Evolutionary conservation across 2,329 filamentous ascomycete species (phyloP), one percentile per base, ranked within the genome.

Genomic region (Trichoderma polysporum): DNA sequence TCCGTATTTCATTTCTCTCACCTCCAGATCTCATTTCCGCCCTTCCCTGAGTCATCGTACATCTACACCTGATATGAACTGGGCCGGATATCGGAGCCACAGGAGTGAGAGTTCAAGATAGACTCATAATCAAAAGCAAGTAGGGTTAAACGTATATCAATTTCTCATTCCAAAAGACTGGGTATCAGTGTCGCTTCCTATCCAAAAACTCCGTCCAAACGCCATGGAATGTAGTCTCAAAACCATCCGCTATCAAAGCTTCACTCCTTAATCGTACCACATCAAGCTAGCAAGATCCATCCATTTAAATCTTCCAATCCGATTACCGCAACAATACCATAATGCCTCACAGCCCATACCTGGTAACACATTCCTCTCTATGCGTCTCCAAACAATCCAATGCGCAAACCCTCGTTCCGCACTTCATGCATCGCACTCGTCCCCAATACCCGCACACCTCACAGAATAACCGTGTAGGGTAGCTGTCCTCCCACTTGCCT

Each of bases 361-460:
- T 82, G 67, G 87, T 85, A 69, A 92, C 84, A 71, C 89, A 90
- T 72, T 91, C 90, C 76, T 91, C 90, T 63, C 88, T 85, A 76
- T 94, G 91, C 69, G 85, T 82, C 73, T 88, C 87, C 72, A 93
- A 83, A 73, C 91, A 94, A 68, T 91, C 89, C 71, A 94, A 77
- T 45, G 90, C 91, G 76, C 91, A 94, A n/a, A 92, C 88, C 72
- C 89, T 84, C 53, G 86, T 86, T n/a, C 91, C 91, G 78, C 91
- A 94, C 80, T 91, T 92, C 76, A 89, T 85, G 79, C 91, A 94
- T 77, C 85, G 86, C 53, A 92, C 88, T 47, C 88, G 82, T 2
- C 91, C 91, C 91, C 91, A 94, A 78, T 93, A 94, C 15, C 91
- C 91, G 74, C 91, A 94, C 35, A 93, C 87, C 74, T 90, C 90